Conservation (phyloP, 73 alveolate species). For the Paramecium pentaurelia region DNA sequence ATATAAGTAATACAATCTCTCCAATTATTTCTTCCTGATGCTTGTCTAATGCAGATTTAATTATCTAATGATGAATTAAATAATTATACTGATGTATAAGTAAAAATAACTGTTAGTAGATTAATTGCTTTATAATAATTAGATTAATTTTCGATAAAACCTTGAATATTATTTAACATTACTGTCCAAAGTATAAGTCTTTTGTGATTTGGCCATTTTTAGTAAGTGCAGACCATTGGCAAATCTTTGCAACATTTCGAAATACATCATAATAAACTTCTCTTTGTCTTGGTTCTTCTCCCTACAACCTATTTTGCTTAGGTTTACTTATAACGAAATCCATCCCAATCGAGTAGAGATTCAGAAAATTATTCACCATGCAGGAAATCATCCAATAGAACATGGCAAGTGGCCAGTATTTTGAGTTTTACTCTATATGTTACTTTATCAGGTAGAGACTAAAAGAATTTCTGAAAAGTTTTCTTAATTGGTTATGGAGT, state of each 20-base stretch:
- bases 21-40: neutral
- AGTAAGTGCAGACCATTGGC: neutral
- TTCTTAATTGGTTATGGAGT: conserved; percentile 8
- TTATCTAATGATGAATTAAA: neutral
- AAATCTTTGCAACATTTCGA: neutral
- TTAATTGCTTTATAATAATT: conserved; percentile 8
- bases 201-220: conserved; percentile 5
- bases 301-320: conserved; percentile 13
- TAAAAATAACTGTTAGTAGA: neutral
- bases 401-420: conserved; percentile 38
- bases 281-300: neutral
- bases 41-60: neutral
- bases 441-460: neutral
- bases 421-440: neutral
- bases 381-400: conserved; percentile 19
- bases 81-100: neutral
- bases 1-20: neutral
- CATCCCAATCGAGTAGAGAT: neutral
- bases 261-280: neutral
- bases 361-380: conserved; percentile 6
- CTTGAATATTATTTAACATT: neutral
- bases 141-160: neutral
- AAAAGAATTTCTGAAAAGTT: conserved; percentile 6
- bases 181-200: neutral
- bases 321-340: conserved; percentile 27